Evolutionary conservation across 805 yeast species (phyloP).

Genomic region (Metschnikowia peoriensis): DNA sequence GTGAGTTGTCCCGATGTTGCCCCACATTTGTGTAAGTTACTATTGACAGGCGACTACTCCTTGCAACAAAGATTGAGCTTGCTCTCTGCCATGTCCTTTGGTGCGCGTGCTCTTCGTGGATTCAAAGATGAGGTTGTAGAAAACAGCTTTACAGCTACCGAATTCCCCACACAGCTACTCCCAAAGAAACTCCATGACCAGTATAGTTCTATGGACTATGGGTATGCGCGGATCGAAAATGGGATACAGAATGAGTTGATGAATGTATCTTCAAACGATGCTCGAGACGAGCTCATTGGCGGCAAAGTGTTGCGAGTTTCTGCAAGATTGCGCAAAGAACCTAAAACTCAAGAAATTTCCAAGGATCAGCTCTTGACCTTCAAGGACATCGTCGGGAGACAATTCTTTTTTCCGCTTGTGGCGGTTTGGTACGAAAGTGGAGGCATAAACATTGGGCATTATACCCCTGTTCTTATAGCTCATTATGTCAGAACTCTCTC

Average conservation of each 20-base stretch:
- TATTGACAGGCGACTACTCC: slow-evolving; percentile 74
- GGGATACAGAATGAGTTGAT: slow-evolving; percentile 35
- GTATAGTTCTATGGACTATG: slow-evolving; percentile 31
- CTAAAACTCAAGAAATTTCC: slow-evolving; percentile 2
- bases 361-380: slow-evolving; percentile 32
- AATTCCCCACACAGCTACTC: slow-evolving; percentile 40
- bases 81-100: slow-evolving; percentile 64
- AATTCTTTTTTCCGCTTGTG: slow-evolving; percentile 54
- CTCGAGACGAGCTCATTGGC: slow-evolving; percentile 29
- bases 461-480: slow-evolving; percentile 51
- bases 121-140: slow-evolving; percentile 48
- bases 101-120: slow-evolving; percentile 73
- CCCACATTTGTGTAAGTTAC: slow-evolving; percentile 42
- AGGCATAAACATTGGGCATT: slow-evolving; percentile 49
- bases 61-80: slow-evolving; percentile 73
- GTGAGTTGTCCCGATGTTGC: slow-evolving; percentile 49
- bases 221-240: slow-evolving; percentile 15
- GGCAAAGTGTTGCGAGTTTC: slow-evolving; percentile 48
- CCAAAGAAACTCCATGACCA: slow-evolving; percentile 48
- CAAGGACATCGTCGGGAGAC: slow-evolving; percentile 35
- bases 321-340: slow-evolving; percentile 25
- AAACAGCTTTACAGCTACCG: slow-evolving; percentile 28
- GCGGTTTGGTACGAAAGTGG: slow-evolving; percentile 51
- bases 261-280: slow-evolving; percentile 29
- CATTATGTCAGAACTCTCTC: slow-evolving; percentile 62